phyloP scores from a whole-genome alignment of 495 filamentous ascomycete species.

The Hypomontagnella submonticulosa region DNA sequence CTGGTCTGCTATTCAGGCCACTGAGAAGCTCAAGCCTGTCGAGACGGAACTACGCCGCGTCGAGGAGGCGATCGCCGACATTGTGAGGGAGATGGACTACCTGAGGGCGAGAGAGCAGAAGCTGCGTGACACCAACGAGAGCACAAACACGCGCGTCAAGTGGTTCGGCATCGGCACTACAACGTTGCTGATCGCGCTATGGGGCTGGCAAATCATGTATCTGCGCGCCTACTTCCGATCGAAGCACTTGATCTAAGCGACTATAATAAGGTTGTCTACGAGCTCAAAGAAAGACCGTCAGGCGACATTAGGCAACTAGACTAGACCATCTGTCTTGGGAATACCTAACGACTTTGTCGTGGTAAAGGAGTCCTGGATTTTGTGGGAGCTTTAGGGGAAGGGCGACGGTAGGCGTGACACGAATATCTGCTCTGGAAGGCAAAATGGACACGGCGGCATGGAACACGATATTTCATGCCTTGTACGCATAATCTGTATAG shows the following conservation, averaged over 20 bases:
- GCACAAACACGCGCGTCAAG: slow-evolving; percentile 98
- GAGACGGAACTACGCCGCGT: slow-evolving; percentile 95
- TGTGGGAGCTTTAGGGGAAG: slow-evolving; percentile 13
- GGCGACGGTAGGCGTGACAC: slow-evolving; percentile 26
- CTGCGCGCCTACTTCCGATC: slow-evolving; percentile 97
- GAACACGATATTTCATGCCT: slow-evolving; percentile 40
- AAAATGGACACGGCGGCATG: slow-evolving; percentile 39
- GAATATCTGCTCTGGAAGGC: slow-evolving; percentile 25
- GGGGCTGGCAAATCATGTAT: slow-evolving; percentile 97
- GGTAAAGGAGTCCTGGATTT: slow-evolving; percentile 26
- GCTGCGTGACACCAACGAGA: slow-evolving; percentile 98
- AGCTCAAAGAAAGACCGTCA: background rate
- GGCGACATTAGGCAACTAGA: slow-evolving; percentile 12
- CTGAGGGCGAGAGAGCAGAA: slow-evolving; percentile 90
- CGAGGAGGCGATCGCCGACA: slow-evolving; percentile 84
- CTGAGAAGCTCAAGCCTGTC: slow-evolving; percentile 97
- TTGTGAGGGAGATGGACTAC: slow-evolving; percentile 92
- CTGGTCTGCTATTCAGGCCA: slow-evolving; percentile 95
- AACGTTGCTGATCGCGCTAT: slow-evolving; percentile 88
- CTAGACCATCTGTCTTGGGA: slow-evolving; percentile 5
- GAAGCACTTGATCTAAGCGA: slow-evolving; percentile 83
- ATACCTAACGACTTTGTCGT: slow-evolving; percentile 7
- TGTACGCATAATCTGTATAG: slow-evolving; percentile 45
- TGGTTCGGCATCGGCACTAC: slow-evolving; percentile 98
- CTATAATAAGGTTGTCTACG: background rate